A percentile compares a stretch with the other conserved stretches of the same genome.
Conservation (phyloP, 2,329 filamentous ascomycete genomes). For the Cryphonectria carpinicola region DNA sequence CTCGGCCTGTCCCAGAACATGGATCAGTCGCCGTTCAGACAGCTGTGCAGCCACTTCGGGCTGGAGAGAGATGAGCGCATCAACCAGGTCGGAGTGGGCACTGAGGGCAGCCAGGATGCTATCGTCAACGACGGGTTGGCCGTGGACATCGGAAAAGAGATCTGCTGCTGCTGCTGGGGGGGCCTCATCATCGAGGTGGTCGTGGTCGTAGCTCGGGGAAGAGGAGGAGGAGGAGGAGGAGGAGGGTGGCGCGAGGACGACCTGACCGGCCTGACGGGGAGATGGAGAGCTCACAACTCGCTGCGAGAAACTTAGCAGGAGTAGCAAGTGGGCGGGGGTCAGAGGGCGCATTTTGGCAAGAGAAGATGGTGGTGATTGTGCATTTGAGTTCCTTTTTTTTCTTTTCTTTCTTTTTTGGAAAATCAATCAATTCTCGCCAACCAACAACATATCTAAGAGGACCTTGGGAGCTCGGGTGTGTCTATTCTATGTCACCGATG, state of each 20-base stretch:
- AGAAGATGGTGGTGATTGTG: neutral
- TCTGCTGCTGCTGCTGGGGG: neutral
- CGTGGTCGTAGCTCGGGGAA: neutral
- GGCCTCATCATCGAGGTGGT: neutral
- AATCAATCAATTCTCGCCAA: no score
- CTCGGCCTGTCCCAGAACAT: conserved; percentile 65
- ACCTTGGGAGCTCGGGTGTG: no score
- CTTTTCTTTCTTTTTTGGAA: no score
- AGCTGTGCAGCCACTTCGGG: conserved; percentile 26
- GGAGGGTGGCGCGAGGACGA: conserved; percentile 14
- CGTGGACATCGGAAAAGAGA: neutral
- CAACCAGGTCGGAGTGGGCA: conserved; percentile 19
- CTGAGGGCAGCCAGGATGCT: conserved; percentile 20
- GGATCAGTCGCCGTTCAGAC: conserved; percentile 59
- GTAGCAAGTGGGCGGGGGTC: conserved; percentile 8
- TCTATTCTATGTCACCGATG: neutral
- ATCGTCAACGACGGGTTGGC: conserved; percentile 16
- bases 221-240: neutral
- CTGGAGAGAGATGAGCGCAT: conserved; percentile 24
- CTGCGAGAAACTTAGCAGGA: conserved; percentile 20
- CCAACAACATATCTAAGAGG: neutral
- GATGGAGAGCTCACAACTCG: conserved; percentile 16
- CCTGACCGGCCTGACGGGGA: conserved; percentile 14
- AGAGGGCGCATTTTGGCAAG: conserved; percentile 17
- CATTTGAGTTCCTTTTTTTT: neutral